A percentile compares a stretch with the other conserved stretches of the same genome.
phyloP scores from a whole-genome alignment of 176 grass and related monocot genomes.

The Metroxylon sagu region DNA sequence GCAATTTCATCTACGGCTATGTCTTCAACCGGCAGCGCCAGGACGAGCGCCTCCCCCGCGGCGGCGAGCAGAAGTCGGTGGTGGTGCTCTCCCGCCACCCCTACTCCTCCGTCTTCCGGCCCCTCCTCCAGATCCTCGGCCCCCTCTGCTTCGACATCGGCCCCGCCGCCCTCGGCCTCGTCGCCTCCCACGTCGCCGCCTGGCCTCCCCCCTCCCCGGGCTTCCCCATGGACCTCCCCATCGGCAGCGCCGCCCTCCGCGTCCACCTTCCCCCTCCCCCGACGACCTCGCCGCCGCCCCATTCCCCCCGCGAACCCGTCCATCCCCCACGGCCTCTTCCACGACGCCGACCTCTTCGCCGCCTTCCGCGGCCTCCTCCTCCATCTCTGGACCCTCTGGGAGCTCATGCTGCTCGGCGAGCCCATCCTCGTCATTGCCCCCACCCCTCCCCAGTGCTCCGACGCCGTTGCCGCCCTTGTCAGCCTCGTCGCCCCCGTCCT shows the following conservation, averaged over 20 bases:
- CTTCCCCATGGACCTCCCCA: conserved; percentile 64
- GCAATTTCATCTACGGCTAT: conserved; percentile 68
- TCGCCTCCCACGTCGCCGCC: conserved; percentile 75
- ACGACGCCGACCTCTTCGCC: conserved; percentile 76
- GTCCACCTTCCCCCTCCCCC: conserved; percentile 62
- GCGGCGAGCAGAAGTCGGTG: conserved; percentile 94
- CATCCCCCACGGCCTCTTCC: conserved; percentile 76
- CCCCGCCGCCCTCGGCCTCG: conserved; percentile 57
- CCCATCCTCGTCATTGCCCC: conserved; percentile 72
- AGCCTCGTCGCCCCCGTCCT: conserved; percentile 82
- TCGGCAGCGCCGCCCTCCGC: conserved; percentile 61
- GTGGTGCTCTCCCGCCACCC: conserved; percentile 73
- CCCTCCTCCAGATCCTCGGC: conserved; percentile 89
- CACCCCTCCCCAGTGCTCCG: conserved; percentile 80
- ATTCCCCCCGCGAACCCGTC: conserved; percentile 43
- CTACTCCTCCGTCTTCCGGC: conserved; percentile 67
- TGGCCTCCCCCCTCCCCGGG: conserved; percentile 64
- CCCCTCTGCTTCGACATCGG: conserved; percentile 97
- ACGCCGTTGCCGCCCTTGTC: conserved; percentile 74
- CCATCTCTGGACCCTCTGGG: conserved; percentile 93
- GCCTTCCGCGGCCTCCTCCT: conserved; percentile 74
- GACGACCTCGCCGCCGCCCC: conserved; percentile 41
- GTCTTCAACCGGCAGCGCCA: conserved; percentile 97
- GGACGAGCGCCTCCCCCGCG: conserved; percentile 86
- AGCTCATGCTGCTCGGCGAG: conserved; percentile 71